These are phyloP conservation scores for Didymosphaeria variabile DNA, from an alignment of 2,329 filamentous ascomycete species.

Conservation along the genomic window DNA sequence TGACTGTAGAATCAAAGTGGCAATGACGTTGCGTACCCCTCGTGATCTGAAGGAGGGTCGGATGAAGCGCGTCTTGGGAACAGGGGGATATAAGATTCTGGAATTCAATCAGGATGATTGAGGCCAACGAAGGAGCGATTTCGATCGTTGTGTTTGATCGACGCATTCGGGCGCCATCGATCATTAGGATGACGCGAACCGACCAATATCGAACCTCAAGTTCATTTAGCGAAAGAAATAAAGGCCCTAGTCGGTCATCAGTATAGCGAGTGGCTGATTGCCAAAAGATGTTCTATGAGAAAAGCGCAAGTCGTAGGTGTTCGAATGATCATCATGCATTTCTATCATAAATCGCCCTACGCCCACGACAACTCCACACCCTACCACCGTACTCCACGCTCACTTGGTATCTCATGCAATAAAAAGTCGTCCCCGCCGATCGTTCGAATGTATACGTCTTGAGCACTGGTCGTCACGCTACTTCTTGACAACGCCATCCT, in stretches of 20 bases:
- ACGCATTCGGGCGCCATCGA: not conserved
- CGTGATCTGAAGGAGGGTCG: not conserved
- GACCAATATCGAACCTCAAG: too few relatives aligned
- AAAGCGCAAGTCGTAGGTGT: too few relatives aligned
- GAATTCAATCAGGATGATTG: constrained; percentile 1
- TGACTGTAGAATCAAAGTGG: constrained; percentile 11
- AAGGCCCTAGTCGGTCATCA: too few relatives aligned
- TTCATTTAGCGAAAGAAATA: too few relatives aligned
- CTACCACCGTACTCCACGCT: constrained; percentile 12
- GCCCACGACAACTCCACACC: constrained; percentile 1
- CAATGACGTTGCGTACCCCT: not conserved
- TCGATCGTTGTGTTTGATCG: not conserved
- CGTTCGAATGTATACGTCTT: constrained; percentile 1
- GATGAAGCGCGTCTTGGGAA: constrained; percentile 3
- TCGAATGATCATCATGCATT: constrained; percentile 19
- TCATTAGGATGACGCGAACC: too few relatives aligned
- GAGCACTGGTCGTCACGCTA: constrained; percentile 9
- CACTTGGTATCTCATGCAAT: constrained; percentile 28
- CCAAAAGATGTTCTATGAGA: too few relatives aligned
- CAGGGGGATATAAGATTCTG: not conserved
- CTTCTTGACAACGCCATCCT: constrained; percentile 38
- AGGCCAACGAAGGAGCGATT: not conserved
- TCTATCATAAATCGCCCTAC: constrained; percentile 15
- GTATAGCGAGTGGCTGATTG: too few relatives aligned
- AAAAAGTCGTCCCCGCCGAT: constrained; percentile 2